Evolutionary conservation across 129 eudicot species (phyloP).

Genomic region (Silybum marianum): DNA sequence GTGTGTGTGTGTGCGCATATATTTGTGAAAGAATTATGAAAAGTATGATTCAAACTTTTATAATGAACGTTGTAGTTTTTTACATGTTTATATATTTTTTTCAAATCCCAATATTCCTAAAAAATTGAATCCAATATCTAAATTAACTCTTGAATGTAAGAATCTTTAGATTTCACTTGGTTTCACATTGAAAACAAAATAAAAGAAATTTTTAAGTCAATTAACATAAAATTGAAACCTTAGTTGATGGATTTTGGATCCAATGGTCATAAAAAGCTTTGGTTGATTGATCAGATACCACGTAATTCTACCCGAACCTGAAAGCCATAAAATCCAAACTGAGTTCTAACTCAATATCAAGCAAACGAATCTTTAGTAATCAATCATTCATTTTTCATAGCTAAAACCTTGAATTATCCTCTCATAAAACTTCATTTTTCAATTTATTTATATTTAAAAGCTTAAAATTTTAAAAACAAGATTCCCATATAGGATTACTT

Average conservation of each 20-base stretch:
- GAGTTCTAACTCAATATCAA: background rate
- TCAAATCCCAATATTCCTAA: background rate
- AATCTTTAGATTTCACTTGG: background rate
- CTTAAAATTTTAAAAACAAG: background rate
- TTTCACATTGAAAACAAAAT: background rate
- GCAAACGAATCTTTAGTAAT: background rate
- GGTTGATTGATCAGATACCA: background rate
- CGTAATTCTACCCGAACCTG: background rate
- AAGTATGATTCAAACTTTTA: background rate
- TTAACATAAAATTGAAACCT: background rate
- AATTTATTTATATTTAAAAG: background rate
- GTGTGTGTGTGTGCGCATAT: background rate
- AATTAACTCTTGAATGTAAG: background rate
- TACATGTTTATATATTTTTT: background rate
- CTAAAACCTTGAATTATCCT: slow-evolving; percentile 23
- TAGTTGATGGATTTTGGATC: background rate
- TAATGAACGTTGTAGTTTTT: background rate
- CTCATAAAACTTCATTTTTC: slow-evolving; percentile 7
- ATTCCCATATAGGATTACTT: slow-evolving; percentile 2
- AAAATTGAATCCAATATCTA: background rate
- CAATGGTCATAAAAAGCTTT: background rate
- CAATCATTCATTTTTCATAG: background rate
- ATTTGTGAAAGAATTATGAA: background rate
- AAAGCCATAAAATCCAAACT: background rate
- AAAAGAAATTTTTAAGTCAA: background rate